These are phyloP conservation scores for Fraxinus nigra DNA, from an alignment of 305 asterid genomes.

Conservation along the genomic window DNA sequence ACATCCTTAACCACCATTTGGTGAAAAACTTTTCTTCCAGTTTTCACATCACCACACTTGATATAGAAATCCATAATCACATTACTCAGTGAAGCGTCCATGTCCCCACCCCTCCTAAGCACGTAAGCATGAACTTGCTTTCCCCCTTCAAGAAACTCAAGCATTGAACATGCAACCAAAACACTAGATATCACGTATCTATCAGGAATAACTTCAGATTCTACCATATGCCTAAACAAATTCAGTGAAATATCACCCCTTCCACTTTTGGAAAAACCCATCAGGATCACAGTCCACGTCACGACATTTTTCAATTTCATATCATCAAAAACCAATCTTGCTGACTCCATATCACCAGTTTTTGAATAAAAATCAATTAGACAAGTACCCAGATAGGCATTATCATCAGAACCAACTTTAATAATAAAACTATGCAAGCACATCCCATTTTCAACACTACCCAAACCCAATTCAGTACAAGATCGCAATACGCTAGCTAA, in stretches of 20 bases:
- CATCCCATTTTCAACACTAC: conserved; percentile 19
- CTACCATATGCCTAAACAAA: conserved; percentile 36
- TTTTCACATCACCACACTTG: conserved; percentile 36
- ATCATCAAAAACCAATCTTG: conserved; percentile 32
- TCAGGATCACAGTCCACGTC: conserved; percentile 40
- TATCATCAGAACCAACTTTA: conserved; percentile 27
- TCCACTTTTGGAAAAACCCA: conserved; percentile 31
- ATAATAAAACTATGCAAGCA: conserved; percentile 37
- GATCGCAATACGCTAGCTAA: not conserved
- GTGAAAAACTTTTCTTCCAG: conserved; percentile 29
- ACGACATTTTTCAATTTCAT: conserved; percentile 37
- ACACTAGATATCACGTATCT: conserved; percentile 35
- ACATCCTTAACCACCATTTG: conserved; percentile 26
- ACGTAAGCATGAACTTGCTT: conserved; percentile 43
- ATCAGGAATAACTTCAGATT: conserved; percentile 32
- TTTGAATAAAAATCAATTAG: conserved; percentile 45
- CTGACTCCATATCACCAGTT: conserved; percentile 24
- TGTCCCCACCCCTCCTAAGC: conserved; percentile 27
- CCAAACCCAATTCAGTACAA: not conserved
- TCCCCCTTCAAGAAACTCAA: conserved; percentile 35
- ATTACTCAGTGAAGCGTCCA: conserved; percentile 29
- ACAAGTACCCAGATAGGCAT: conserved; percentile 37
- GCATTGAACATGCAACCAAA: conserved; percentile 31
- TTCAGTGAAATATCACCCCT: conserved; percentile 31
- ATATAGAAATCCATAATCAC: conserved; percentile 39